phyloP scores from a whole-genome alignment of 2,329 filamentous ascomycete genomes.

The Colletotrichum agaves region DNA sequence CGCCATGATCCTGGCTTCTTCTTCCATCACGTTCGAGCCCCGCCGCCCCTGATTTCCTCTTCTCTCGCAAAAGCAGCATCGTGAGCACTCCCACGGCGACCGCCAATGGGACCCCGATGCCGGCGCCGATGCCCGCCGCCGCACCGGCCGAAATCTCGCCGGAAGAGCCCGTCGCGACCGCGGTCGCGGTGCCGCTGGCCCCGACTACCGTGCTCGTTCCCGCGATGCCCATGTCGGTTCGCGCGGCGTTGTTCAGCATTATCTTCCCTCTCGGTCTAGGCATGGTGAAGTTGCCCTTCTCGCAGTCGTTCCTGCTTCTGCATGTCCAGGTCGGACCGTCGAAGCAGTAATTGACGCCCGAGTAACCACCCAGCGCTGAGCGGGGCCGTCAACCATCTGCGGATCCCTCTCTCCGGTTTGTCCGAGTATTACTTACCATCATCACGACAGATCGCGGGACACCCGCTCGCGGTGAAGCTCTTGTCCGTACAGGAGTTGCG shows the following conservation, averaged over 20 bases:
- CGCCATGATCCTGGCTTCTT: background rate
- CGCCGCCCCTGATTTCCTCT: constrained; percentile 15
- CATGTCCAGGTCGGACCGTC: background rate
- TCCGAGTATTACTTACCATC: background rate
- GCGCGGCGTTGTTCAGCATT: background rate
- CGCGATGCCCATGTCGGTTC: background rate
- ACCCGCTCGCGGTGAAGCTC: background rate
- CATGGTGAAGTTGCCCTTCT: background rate
- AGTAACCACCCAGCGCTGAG: background rate
- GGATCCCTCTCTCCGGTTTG: background rate
- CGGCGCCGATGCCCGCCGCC: constrained; percentile 30
- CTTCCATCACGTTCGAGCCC: background rate
- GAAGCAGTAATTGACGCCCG: constrained; percentile 7
- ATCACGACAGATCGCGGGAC: background rate
- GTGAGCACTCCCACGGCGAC: constrained; percentile 22
- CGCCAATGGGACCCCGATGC: constrained; percentile 22
- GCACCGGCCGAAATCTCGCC: background rate
- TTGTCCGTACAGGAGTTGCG: constrained; percentile 13
- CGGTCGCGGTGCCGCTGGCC: background rate
- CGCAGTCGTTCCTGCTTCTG: background rate
- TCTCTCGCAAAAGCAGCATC: constrained; percentile 26
- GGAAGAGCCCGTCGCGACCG: background rate
- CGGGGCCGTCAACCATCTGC: background rate
- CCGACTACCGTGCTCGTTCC: background rate
- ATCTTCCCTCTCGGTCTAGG: background rate